Evolutionary conservation across 2,329 filamentous ascomycete genomes (phyloP), one percentile per base, ranked within the genome.

Genomic region (Penicillium olsonii): DNA sequence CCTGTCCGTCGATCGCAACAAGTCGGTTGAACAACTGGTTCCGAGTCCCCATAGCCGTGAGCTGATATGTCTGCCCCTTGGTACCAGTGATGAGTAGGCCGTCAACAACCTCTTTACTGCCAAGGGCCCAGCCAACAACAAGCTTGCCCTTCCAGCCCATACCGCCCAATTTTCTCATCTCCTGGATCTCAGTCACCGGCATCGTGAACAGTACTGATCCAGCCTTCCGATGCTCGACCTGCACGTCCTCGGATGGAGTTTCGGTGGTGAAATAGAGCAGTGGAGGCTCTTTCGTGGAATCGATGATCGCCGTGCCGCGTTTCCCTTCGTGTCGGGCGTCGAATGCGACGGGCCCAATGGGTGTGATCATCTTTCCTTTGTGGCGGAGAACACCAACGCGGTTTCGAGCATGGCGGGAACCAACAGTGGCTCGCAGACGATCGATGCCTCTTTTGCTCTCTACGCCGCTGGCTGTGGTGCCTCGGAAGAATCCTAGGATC

Each of bases 71-170:
- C 7, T 79, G 71, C 0, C 84, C 80, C 14, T 70, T 69, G 45
- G 75, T 77, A 31, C 84, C 83, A 29, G 75, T 75, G 56, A 92
- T 83, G 57, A 88, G 78, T 57, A 94, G 62, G 0, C 87, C 88
- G 70, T 94, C 89, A 2, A 86, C 83, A 27, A 94, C 82, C 67
- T 92, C 84, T 34, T 84, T 78, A 0, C 83, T 80, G n/a, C 56
- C 57, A 61, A 89, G 78, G 1, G 87, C 85, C 89, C 89, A 94
- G 0, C 88, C 88, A 1, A 94, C 87, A 1, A 92, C 78, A 34
- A 94, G 71, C 73, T 90, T 92, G 1, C 84, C 84, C 70, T 94
- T 94, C 89, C 88, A 94, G 0, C 89, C 88, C 44, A 91, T 77
- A 0, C 90, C 89, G 2, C 89, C 89, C 5, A 91, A 73, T 70